Evolutionary conservation across 108 stramenopile species (phyloP).

Genomic region (Heterococcus sp.): DNA sequence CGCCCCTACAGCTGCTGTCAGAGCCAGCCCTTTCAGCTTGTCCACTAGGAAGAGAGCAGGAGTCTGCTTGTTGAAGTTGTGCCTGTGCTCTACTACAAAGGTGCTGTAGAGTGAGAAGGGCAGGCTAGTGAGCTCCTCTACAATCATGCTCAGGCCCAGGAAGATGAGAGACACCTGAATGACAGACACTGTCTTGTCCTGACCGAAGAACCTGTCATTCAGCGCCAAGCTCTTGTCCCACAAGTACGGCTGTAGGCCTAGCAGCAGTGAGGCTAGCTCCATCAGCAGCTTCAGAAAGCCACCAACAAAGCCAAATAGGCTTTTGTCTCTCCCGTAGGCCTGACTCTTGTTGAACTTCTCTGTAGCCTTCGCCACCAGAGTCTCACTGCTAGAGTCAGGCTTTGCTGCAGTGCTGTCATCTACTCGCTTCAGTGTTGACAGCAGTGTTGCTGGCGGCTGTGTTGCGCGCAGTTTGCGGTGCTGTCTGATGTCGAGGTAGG

Average conservation of each 20-base stretch:
- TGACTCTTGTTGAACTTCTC: constrained; percentile 36
- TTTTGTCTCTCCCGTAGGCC: constrained; percentile 46
- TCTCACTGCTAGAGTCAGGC: background rate
- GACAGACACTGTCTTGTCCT: background rate
- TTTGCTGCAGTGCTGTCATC: constrained; percentile 1
- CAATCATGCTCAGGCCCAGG: background rate
- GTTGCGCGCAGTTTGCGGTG: constrained; percentile 11
- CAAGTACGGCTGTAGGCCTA: constrained; percentile 45
- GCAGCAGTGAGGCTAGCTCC: constrained; percentile 20
- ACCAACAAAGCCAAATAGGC: constrained; percentile 39
- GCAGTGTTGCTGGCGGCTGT: constrained; percentile 10
- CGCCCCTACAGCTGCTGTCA: constrained; percentile 76
- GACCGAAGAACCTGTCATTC: background rate
- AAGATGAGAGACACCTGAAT: background rate
- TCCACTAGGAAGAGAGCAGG: constrained; percentile 79
- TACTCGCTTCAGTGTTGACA: constrained; percentile 8
- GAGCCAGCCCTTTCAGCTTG: constrained; percentile 76
- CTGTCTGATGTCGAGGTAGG: constrained; percentile 52
- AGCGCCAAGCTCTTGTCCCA: constrained; percentile 31
- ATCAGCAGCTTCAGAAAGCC: constrained; percentile 21
- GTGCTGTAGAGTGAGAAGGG: constrained; percentile 66
- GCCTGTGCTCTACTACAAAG: constrained; percentile 87
- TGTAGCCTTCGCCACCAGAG: constrained; percentile 2
- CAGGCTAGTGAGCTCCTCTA: constrained; percentile 7
- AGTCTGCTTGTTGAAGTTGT: constrained; percentile 97